phyloP scores from a whole-genome alignment of 371 early-diverging fungal genomes.

The Rhizopus delemar region DNA sequence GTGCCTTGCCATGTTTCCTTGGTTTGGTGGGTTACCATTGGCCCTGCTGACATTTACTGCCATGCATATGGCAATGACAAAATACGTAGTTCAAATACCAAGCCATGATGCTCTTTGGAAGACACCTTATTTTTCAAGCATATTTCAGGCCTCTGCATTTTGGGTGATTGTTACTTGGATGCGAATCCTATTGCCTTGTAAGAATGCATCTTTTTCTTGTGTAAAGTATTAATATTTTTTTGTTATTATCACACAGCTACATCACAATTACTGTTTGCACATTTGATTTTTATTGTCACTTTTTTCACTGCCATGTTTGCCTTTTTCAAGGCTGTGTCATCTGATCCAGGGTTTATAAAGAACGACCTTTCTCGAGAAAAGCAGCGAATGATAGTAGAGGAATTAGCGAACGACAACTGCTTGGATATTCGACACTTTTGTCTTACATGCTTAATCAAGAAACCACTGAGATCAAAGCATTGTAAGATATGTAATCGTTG shows the following conservation, averaged over 20 bases:
- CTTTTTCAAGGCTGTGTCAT: constrained; percentile 71
- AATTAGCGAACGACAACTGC: constrained; percentile 67
- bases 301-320: constrained; percentile 64
- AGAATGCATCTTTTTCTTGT: neutral
- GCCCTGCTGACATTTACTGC: constrained; percentile 51
- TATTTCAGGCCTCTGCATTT: constrained; percentile 83
- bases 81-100: constrained; percentile 59
- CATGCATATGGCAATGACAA: constrained; percentile 64
- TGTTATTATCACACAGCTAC: constrained; percentile 49
- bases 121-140: constrained; percentile 82
- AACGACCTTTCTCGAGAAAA: constrained; percentile 44
- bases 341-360: constrained; percentile 85
- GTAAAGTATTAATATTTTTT: constrained; percentile 23
- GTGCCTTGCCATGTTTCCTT: constrained; percentile 65
- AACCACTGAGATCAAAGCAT: constrained; percentile 97
- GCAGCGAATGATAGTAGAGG: constrained; percentile 56
- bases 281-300: constrained; percentile 61
- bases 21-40: constrained; percentile 78
- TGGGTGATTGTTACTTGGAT: constrained; percentile 70
- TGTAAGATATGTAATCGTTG: constrained; percentile 96
- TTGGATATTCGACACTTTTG: constrained; percentile 85
- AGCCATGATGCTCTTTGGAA: constrained; percentile 61
- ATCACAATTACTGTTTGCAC: constrained; percentile 58
- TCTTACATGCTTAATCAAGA: constrained; percentile 74
- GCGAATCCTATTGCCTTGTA: constrained; percentile 34